Base-by-base conservation (phyloP, 1,284 basidiomycete genomes). In the Apiotrichum domesticum region DNA sequence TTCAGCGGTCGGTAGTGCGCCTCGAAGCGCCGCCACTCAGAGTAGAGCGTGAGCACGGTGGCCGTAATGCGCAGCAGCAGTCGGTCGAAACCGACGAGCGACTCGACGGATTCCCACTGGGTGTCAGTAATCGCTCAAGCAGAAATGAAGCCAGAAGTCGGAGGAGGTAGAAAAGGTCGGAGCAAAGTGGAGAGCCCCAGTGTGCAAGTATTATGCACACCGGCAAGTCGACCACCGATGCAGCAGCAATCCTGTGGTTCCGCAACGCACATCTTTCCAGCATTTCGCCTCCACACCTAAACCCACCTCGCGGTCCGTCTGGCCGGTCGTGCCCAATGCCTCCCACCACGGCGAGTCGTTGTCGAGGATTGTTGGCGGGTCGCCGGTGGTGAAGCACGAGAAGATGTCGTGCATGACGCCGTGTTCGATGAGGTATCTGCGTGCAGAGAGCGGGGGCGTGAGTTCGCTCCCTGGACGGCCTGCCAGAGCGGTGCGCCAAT, bases 281-380 rank as follows among this genome's bases (percentile, higher is more conserved):
- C 29, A 29, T 29, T 29, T 29, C 29, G 29, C 29, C 29, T 29
- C 29, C 29, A 29, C 29, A 29, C 29, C 29, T 3, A 29, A 29
- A 49, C 60, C 48, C 45, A 62, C 60, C 52, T 63, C 62, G 6
- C 56, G 41, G 43, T 63, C 62, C 2, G 54, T 58, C 21, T 46
- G 51, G 34, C 65, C 60, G 3, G 51, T 62, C 2, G 57, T 55
- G 1, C 59, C 59, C 29, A 66, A 47, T 7, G 58, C 57, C 45
- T 70, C 65, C 68, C 68, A 68, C 66, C 66, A 70, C 4, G 57
- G 55, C 29, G 64, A 64, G 32, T 59, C 59, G 8, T 60, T 59
- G 43, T 59, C 63, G 11, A 67, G 54, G 7, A 67, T 56, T 2
- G 63, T 56, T 3, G 58, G 62, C 3, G 62, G 54, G 6, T 54